These are phyloP conservation scores for Danielozyma ontarioensis DNA, from an alignment of 805 yeast species.

Conservation along the genomic window DNA sequence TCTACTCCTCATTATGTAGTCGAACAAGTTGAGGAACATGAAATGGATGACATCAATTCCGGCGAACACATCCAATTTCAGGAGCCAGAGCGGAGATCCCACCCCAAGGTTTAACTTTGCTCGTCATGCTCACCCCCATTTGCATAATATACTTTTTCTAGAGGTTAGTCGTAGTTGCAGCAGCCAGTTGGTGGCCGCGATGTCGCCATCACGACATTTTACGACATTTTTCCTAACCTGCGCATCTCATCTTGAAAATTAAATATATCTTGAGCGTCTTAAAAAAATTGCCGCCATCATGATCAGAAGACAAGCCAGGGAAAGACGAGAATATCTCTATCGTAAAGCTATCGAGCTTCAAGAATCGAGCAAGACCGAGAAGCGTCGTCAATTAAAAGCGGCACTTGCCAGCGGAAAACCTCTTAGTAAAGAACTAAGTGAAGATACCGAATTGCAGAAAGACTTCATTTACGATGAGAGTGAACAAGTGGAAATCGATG, in stretches of 20 bases:
- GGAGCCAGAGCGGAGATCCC: not conserved
- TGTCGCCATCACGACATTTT: not conserved
- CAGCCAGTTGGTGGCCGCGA: not conserved
- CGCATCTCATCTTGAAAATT: conserved; percentile 2
- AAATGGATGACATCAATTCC: not conserved
- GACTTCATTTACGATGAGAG: conserved; percentile 87
- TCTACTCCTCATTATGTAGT: not conserved
- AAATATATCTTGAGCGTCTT: not conserved
- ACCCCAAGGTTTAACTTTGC: no score
- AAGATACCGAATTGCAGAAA: conserved; percentile 73
- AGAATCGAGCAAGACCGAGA: conserved; percentile 79
- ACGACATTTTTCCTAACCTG: no score
- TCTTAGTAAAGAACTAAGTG: conserved; percentile 83
- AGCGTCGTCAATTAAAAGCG: conserved; percentile 78
- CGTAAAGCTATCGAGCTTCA: conserved; percentile 85
- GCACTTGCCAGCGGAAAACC: conserved; percentile 92
- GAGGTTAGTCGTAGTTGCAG: no score
- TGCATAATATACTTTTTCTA: no score
- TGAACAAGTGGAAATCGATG: conserved; percentile 66
- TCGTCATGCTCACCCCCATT: no score
- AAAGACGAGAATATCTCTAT: conserved; percentile 89
- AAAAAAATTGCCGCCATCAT: conserved; percentile 12
- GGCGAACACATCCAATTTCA: not conserved
- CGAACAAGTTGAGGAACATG: not conserved
- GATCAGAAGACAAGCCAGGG: conserved; percentile 94